These are phyloP conservation scores for Pyrus bretschneideri DNA, from an alignment of 306 rosid genomes.

Conservation along the genomic window DNA sequence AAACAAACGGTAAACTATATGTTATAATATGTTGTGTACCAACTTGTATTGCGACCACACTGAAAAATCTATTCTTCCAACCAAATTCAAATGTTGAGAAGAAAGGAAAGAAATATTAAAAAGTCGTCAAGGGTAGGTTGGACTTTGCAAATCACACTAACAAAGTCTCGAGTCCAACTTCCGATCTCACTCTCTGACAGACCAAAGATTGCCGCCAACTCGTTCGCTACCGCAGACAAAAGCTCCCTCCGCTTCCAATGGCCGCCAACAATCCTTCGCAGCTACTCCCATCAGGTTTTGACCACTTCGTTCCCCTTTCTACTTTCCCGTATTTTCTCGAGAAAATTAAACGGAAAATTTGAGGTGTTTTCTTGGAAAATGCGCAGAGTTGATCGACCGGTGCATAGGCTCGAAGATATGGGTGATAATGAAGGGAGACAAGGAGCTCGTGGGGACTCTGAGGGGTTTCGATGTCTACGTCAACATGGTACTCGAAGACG, in stretches of 20 bases:
- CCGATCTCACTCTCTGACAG: not conserved
- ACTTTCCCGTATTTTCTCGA: not conserved
- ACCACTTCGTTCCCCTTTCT: not conserved
- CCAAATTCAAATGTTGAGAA: no score
- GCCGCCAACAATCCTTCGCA: conserved; percentile 94
- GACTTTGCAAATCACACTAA: not conserved
- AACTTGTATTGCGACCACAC: no score
- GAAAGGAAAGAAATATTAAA: no score
- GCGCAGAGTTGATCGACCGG: conserved; percentile 87
- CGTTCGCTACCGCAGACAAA: not conserved
- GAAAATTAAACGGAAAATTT: conserved; percentile 1
- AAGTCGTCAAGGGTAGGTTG: not conserved
- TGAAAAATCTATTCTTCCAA: no score
- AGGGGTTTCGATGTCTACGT: conserved; percentile 94
- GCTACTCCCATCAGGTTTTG: conserved; percentile 79
- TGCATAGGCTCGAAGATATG: conserved; percentile 96
- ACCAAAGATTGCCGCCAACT: not conserved
- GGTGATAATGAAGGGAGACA: conserved; percentile 99
- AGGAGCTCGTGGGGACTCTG: conserved; percentile 95
- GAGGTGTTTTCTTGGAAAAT: conserved; percentile 11
- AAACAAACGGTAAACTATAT: no score
- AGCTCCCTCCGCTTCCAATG: conserved; percentile 25
- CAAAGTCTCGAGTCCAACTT: not conserved
- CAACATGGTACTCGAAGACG: conserved; percentile 98
- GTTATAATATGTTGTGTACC: no score